Percentiles rank a stretch among this genome's conserved stretches.
These are phyloP conservation scores for Marsdenia floribunda DNA, from an alignment of 257 asterid genomes.

Conservation along the genomic window DNA sequence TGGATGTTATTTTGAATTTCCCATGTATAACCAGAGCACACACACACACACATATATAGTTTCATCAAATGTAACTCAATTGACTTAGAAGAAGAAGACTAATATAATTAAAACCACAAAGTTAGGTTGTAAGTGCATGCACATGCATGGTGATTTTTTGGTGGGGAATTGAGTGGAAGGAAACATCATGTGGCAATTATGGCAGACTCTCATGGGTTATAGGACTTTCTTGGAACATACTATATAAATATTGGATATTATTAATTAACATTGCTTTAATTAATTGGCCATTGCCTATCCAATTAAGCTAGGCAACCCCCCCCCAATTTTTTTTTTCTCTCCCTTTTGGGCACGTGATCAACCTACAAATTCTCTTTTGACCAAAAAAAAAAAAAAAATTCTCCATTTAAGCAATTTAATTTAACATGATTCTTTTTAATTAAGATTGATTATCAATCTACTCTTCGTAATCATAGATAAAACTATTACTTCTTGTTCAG, in stretches of 20 bases:
- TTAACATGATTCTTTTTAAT: too few species aligned
- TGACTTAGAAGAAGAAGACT: background rate
- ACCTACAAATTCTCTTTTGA: too few species aligned
- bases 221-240: constrained; percentile 52
- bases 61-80: background rate
- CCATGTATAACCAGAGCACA: too few species aligned
- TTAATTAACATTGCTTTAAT: constrained; percentile 47
- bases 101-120: background rate
- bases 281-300: constrained; percentile 40
- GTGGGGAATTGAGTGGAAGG: constrained; percentile 27
- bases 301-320: too few species aligned
- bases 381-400: too few species aligned
- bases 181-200: constrained; percentile 44
- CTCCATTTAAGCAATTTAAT: too few species aligned
- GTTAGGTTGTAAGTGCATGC: constrained; percentile 31
- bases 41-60: background rate
- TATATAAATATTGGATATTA: constrained; percentile 23
- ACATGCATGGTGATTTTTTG: constrained; percentile 34
- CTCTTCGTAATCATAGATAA: too few species aligned
- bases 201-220: constrained; percentile 36
- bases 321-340: too few species aligned
- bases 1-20: too few species aligned
- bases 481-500: too few species aligned
- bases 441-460: too few species aligned
- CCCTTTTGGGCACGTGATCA: too few species aligned